Evolutionary conservation across 2,329 filamentous ascomycete species (phyloP), one percentile per base, ranked within the genome.

Genomic region (Diplodia seriata): DNA sequence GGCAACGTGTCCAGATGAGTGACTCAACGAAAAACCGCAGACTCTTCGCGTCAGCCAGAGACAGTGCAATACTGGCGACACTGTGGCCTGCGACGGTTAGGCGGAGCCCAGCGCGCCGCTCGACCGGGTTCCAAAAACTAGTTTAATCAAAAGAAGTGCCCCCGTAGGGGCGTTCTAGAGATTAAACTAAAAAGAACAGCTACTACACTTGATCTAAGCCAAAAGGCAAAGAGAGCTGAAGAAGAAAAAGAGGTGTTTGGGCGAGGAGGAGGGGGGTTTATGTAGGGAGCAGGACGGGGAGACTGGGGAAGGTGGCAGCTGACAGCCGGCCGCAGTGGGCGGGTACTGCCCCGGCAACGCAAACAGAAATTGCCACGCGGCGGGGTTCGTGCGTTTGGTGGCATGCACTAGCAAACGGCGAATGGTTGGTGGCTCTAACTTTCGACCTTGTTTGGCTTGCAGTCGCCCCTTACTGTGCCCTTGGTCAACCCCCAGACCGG

Each of bases 201-300:
- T 49, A 61, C 56, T 61, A 61, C 56, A 49, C 56, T 49, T 61
- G 56, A 61, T 61, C 56, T 61, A 61, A 61, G 56, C 38, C 56
- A 61, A 61, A 61, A 61, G 56, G 56, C 56, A 61, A 49, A 61
- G 56, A 61, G 56, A 61, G 56, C 56, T 61, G 40, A 43, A 20
- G 55, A 49, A 57, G 56, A 20, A 61, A 49, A 40, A 38, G 14
- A 38, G 23, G 56, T 20, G 38, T 3, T 15, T 50, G 9, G 56
- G 11, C 7, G 26, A 14, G 56, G 40, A 49, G 8, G 23, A 3
- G 40, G 8, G 12, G 14, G 23, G 40, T 33, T 61, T 61, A 61
- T 20, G n/a, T 61, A 49, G 36, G 36, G 15, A 7, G 18, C 1
- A 20, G 43, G 29, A 55, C 14, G 55, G 29, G 15, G 20, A 38